Evolutionary conservation across 2,329 filamentous ascomycete genomes (phyloP), one percentile per base, ranked within the genome.

Genomic region (Saccharata proteae): DNA sequence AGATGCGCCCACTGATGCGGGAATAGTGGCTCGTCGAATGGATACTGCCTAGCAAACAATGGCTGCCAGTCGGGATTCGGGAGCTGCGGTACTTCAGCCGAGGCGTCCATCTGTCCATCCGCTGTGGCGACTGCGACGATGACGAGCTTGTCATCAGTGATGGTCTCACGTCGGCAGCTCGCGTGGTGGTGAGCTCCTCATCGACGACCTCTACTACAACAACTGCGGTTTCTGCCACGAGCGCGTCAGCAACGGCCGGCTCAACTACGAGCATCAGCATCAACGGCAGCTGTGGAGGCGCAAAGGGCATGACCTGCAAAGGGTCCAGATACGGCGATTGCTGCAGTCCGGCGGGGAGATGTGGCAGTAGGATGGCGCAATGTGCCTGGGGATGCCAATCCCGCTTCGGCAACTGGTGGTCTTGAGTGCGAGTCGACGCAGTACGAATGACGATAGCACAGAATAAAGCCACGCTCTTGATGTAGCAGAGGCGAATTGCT

Each of bases 321-420:
- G 16, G 39, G 23, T 28, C 32, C 25, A 22, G 35, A 24, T 25
- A 29, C 29, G 32, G 39, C 32, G 30, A n/a, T n/a, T 52, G 49
- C 40, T 52, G 48, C 39, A 38, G 44, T 35, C 37, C 36, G 31
- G 34, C 36, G 13, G 47, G 46, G 9, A 33, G 29, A 12, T 52
- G 49, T 38, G 40, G 40, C 10, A 40, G 23, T 32, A 43, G 43
- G 24, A 25, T 43, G 0, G 39, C 43, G 33, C 43, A 54, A 39
- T 55, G 52, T 35, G 44, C 44, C 13, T 35, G 43, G 2, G 48
- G 47, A n/a, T 58, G 52, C 40, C 49, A 56, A 37, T 32, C 43
- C 15, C 10, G 28, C 12, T 53, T 49, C 32, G 50, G 53, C 4
- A 48, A 40, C 21, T 49, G 47, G 32, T 44, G 39, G 42, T 47